These are phyloP conservation scores for Cystobasidium onofrii DNA, from an alignment of 768 basidiomycete species.

Conservation along the genomic window DNA sequence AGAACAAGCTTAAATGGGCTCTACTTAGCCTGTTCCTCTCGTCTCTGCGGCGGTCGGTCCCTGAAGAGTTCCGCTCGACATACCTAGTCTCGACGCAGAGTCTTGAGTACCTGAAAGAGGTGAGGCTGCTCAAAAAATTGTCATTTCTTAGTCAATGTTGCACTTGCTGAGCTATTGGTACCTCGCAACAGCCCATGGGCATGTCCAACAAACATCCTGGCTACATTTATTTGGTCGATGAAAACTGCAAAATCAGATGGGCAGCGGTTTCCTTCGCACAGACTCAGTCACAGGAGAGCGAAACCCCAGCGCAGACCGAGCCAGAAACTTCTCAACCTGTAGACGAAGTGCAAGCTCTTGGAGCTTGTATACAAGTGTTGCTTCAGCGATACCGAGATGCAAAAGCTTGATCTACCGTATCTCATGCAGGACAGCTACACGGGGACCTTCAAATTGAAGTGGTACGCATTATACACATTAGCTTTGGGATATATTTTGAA, in stretches of 20 bases:
- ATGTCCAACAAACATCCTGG: conserved; percentile 85
- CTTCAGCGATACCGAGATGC: conserved; percentile 10
- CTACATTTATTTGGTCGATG: conserved; percentile 83
- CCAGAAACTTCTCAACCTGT: neutral
- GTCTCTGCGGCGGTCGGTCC: conserved; percentile 61
- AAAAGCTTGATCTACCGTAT: neutral
- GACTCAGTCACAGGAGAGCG: neutral
- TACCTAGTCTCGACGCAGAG: conserved; percentile 76
- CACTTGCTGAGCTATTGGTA: neutral
- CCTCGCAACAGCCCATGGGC: conserved; percentile 53
- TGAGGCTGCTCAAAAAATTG: too few relatives aligned
- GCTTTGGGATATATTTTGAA: too few relatives aligned
- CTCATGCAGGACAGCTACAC: too few relatives aligned
- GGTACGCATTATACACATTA: too few relatives aligned
- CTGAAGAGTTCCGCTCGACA: conserved; percentile 57
- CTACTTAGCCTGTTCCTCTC: conserved; percentile 77
- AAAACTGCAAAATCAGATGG: conserved; percentile 78
- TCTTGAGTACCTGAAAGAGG: conserved; percentile 71
- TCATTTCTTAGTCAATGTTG: too few relatives aligned
- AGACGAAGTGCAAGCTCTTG: conserved; percentile 23
- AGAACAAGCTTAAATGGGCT: conserved; percentile 83
- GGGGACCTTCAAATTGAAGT: too few relatives aligned
- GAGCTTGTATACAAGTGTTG: conserved; percentile 22
- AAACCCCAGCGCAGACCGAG: neutral
- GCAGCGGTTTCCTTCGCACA: conserved; percentile 75